Base-by-base conservation (phyloP, 2,329 filamentous ascomycete genomes). In the Sarocladiaceae sp. region DNA sequence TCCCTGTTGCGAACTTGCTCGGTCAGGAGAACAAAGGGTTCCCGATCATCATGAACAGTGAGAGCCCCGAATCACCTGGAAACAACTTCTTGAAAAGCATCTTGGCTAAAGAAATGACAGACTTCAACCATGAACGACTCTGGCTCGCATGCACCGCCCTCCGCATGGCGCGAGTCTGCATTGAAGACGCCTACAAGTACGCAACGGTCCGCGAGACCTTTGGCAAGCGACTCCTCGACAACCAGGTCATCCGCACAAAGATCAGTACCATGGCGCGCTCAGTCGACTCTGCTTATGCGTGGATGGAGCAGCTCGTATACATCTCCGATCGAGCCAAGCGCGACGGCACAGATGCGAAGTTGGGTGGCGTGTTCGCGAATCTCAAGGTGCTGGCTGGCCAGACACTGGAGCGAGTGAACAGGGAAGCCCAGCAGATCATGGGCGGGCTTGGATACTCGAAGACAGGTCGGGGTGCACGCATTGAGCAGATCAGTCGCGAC, bases 201-300 rank as follows among this genome's bases (percentile, higher is more conserved):
- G 74, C 76, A 2, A 60, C 67, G 34, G 67, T 61, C 6, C 64
- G 77, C 4, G 64, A 77, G 47, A 81, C 79, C 0, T 82, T 82
- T 52, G 78, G 78, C 16, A 71, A 70, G 33, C 72, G 74, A 0
- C 63, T 83, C 3, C 73, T 81, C 43, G 58, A 70, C 11, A 74
- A 75, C 53, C 75, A 80, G 42, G 73, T 78, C 32, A 82, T 83
- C 44, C 68, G 73, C 15, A 65, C 71, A 16, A 82, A 83, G 55
- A 66, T 83, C 12, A 69, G 74, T n/a, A 76, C 72, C 27, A 68
- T 82, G 42, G 77, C 75, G 1, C 65, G 74, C 10, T 68, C 74
- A 50, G 71, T 83, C n/a, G 79, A 82, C 50, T 72, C 74, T 0
- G 74, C 78, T 35, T 78, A 75, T 59, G 74, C 78, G 0, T 82